Percentiles rank a stretch among this genome's conserved stretches.
These are phyloP conservation scores for Hericium rajendrae DNA, from an alignment of 768 basidiomycete species.

Conservation along the genomic window DNA sequence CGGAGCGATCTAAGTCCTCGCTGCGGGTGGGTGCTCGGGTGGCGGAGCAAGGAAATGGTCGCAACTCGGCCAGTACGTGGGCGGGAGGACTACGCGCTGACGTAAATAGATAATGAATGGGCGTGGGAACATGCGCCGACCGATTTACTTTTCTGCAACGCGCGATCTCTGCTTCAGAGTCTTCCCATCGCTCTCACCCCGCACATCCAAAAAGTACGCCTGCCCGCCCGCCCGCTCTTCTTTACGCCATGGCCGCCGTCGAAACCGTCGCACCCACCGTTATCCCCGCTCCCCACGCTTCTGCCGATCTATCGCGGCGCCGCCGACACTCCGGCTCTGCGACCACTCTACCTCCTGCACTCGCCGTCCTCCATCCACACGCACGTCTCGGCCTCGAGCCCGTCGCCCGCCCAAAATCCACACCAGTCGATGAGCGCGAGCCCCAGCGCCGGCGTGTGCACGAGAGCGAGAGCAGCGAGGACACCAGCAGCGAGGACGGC, in stretches of 20 bases:
- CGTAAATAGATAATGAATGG: too few species aligned
- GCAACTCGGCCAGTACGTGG: too few species aligned
- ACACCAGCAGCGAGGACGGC: constrained; percentile 2
- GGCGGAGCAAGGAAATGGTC: too few species aligned
- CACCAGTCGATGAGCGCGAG: constrained; percentile 52
- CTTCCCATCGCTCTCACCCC: too few species aligned
- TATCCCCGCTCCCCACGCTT: not conserved
- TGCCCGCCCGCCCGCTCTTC: not conserved
- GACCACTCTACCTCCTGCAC: constrained; percentile 24
- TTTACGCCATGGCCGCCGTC: not conserved
- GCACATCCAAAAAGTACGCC: too few species aligned
- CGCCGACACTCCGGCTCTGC: constrained; percentile 57
- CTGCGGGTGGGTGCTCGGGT: too few species aligned
- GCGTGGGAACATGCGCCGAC: too few species aligned
- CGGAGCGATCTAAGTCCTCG: too few species aligned
- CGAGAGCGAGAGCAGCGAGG: constrained; percentile 11
- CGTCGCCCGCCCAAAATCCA: constrained; percentile 66
- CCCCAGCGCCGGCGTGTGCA: constrained; percentile 17
- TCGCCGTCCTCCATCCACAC: constrained; percentile 15
- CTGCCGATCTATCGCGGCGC: constrained; percentile 18
- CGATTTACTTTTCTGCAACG: too few species aligned
- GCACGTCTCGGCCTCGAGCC: constrained; percentile 28
- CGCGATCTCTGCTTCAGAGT: too few species aligned
- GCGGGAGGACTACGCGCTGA: too few species aligned
- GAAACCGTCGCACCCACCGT: not conserved